A percentile compares a stretch with the other conserved stretches of the same genome.
Evolutionary conservation across 192 early-diverging fungal species (phyloP).

Genomic region (Funneliformis geosporum): DNA sequence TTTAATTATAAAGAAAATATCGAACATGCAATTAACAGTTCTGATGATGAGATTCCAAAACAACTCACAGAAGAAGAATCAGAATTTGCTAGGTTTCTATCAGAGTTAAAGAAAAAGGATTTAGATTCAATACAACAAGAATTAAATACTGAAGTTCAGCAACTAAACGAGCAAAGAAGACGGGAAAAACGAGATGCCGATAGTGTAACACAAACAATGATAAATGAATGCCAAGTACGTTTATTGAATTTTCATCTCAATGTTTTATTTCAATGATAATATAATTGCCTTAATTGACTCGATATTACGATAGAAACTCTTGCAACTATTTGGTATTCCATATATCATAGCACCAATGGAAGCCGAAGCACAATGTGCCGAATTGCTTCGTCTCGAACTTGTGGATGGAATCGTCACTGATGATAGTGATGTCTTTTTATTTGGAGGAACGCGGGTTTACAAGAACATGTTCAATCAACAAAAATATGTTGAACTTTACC

Average conservation of each 20-base stretch:
- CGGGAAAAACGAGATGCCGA: constrained; percentile 62
- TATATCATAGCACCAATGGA: constrained; percentile 94
- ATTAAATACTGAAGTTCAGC: constrained; percentile 55
- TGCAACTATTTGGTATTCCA: constrained; percentile 91
- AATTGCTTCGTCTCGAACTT: constrained; percentile 54
- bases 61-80: constrained; percentile 50
- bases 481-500: constrained; percentile 87
- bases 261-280: background rate
- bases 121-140: constrained; percentile 43
- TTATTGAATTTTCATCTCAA: background rate
- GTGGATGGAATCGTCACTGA: constrained; percentile 97
- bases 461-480: constrained; percentile 93
- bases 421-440: constrained; percentile 96
- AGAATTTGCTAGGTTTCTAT: constrained; percentile 70
- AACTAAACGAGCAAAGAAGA: constrained; percentile 50
- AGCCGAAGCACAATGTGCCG: constrained; percentile 97
- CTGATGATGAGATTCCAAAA: constrained; percentile 50
- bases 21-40: constrained; percentile 39
- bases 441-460: constrained; percentile 80
- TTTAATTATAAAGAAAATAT: constrained; percentile 33
- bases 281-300: background rate
- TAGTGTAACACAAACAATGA: constrained; percentile 71
- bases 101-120: constrained; percentile 47
- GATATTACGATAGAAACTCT: constrained; percentile 59
- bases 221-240: constrained; percentile 65